Percentiles rank a stretch among this genome's conserved stretches.
Conservation (phyloP, 257 asterid genomes). For the Knoxia roxburghii region DNA sequence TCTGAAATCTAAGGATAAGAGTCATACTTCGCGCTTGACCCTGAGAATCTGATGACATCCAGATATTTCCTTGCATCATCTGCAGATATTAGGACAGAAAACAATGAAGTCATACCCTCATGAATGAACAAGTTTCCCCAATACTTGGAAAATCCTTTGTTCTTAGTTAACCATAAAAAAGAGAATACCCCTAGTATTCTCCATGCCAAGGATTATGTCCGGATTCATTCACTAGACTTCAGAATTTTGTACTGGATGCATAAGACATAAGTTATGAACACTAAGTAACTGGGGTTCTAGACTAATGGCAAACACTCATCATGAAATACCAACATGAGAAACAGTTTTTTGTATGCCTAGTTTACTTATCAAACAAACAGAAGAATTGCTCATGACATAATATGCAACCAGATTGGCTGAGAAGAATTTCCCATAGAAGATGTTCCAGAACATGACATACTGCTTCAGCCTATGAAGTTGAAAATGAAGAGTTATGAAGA, state of each 20-base stretch:
- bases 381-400: background rate
- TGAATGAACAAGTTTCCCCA: background rate
- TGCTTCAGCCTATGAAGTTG: background rate
- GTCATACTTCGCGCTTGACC: conserved; percentile 37
- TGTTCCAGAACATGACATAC: no score
- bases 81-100: conserved; percentile 15
- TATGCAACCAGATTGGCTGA: background rate
- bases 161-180: background rate
- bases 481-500: background rate
- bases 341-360: background rate
- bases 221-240: background rate
- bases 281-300: background rate
- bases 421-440: background rate
- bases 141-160: background rate
- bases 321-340: background rate
- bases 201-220: background rate
- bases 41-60: conserved; percentile 35
- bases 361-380: background rate
- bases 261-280: background rate
- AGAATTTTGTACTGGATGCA: background rate
- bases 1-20: conserved; percentile 33
- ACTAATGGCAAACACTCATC: background rate
- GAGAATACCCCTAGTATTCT: background rate
- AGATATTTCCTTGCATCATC: conserved; percentile 50
- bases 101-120: background rate